These are phyloP conservation scores for Amesomyces nigricolor DNA, from an alignment of 2,329 filamentous ascomycete species.

Conservation along the genomic window DNA sequence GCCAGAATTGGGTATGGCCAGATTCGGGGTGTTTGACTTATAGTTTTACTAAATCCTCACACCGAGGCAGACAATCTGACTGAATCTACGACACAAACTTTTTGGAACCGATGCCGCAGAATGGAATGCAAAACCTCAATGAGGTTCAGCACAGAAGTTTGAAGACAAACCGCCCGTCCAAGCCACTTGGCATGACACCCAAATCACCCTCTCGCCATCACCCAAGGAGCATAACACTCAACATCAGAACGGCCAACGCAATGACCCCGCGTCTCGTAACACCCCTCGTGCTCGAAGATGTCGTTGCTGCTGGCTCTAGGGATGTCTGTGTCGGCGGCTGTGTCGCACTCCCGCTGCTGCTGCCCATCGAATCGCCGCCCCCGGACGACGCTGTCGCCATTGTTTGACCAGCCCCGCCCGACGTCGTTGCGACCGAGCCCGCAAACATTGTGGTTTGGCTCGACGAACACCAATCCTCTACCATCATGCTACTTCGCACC, in stretches of 20 bases:
- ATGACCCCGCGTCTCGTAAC: background rate
- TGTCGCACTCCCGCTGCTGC: background rate
- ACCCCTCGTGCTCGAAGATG: background rate
- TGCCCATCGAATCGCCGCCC: background rate
- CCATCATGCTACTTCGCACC: background rate
- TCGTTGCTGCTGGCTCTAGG: background rate
- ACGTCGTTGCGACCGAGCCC: background rate
- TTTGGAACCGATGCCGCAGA: too few species aligned
- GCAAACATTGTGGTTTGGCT: constrained; percentile 2
- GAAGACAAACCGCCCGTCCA: too few species aligned
- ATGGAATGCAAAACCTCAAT: too few species aligned
- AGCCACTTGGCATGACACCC: too few species aligned
- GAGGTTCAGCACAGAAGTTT: too few species aligned
- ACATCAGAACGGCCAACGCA: background rate
- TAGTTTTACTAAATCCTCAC: too few species aligned
- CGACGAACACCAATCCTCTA: background rate
- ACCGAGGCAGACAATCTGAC: too few species aligned
- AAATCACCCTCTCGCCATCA: background rate
- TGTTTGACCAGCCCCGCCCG: too few species aligned
- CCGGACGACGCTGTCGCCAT: too few species aligned
- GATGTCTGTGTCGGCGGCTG: background rate
- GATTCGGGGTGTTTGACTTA: too few species aligned
- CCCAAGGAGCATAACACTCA: background rate
- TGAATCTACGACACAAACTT: too few species aligned
- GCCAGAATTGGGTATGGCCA: too few species aligned